Conservation (phyloP, 306 rosid genomes). For the Castanea sativa region DNA sequence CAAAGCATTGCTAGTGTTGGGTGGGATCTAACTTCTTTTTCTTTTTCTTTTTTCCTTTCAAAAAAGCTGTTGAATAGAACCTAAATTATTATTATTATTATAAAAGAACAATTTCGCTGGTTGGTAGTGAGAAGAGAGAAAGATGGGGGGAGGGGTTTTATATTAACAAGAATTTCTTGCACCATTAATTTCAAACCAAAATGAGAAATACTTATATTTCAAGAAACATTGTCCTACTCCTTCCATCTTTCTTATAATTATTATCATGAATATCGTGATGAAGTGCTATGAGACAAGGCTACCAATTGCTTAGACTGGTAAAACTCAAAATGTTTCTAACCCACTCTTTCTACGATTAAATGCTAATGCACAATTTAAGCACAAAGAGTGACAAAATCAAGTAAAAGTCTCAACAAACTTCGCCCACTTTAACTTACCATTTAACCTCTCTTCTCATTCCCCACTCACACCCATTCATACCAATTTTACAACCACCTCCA, state of each 20-base stretch:
- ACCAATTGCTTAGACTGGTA: not conserved
- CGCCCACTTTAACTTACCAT: conserved; percentile 19
- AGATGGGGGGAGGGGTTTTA: no score
- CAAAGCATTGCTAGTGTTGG: no score
- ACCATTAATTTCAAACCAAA: not conserved
- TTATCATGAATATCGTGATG: not conserved
- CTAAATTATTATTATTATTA: no score
- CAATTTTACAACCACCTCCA: conserved; percentile 12
- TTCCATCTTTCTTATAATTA: not conserved
- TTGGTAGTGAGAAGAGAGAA: no score
- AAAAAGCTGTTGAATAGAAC: no score
- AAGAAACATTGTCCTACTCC: not conserved
- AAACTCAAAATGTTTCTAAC: not conserved
- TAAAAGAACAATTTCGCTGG: no score
- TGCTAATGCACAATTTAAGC: not conserved
- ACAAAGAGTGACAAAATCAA: not conserved
- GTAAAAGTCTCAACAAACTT: conserved; percentile 23
- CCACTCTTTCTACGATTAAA: not conserved
- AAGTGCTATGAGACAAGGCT: not conserved
- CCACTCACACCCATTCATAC: not conserved
- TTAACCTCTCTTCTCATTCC: not conserved
- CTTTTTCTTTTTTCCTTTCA: no score
- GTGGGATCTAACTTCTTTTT: no score
- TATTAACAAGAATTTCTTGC: not conserved
- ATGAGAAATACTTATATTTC: not conserved